A percentile compares a stretch with the other conserved stretches of the same genome.
These are phyloP conservation scores for Melampsora americana DNA, from an alignment of 1,284 basidiomycete genomes.

Conservation along the genomic window DNA sequence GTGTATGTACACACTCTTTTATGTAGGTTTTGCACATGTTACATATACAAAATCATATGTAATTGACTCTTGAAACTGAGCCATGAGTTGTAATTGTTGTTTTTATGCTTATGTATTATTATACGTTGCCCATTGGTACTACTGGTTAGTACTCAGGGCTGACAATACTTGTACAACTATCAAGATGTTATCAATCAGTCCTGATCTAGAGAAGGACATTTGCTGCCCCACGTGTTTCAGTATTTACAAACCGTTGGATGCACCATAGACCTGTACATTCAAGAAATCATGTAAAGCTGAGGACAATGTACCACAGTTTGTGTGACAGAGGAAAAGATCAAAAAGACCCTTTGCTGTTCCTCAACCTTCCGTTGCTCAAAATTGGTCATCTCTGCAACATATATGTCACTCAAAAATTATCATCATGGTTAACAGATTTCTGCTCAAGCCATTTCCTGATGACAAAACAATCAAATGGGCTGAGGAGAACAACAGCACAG, in stretches of 20 bases:
- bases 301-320: neutral
- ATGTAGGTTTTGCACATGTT: too few relatives aligned
- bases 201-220: neutral
- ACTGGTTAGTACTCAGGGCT: too few relatives aligned
- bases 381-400: neutral
- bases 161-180: neutral
- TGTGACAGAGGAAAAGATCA: constrained; percentile 7
- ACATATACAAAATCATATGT: too few relatives aligned
- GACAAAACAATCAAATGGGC: neutral
- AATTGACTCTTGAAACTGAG: too few relatives aligned
- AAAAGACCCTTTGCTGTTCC: neutral
- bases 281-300: neutral
- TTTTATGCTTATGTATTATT: too few relatives aligned
- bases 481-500: too few relatives aligned
- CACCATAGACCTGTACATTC: neutral
- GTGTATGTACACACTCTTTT: too few relatives aligned
- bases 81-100: too few relatives aligned
- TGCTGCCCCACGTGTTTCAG: constrained; percentile 24
- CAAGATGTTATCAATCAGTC: neutral
- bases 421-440: neutral
- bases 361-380: neutral
- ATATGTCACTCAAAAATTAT: neutral
- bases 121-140: too few relatives aligned
- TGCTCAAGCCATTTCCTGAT: neutral
- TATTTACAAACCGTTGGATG: too few relatives aligned